Evolutionary conservation across 2,329 filamentous ascomycete species (phyloP), one percentile per base, ranked within the genome.

Genomic region (Cladophialophora yegresii): DNA sequence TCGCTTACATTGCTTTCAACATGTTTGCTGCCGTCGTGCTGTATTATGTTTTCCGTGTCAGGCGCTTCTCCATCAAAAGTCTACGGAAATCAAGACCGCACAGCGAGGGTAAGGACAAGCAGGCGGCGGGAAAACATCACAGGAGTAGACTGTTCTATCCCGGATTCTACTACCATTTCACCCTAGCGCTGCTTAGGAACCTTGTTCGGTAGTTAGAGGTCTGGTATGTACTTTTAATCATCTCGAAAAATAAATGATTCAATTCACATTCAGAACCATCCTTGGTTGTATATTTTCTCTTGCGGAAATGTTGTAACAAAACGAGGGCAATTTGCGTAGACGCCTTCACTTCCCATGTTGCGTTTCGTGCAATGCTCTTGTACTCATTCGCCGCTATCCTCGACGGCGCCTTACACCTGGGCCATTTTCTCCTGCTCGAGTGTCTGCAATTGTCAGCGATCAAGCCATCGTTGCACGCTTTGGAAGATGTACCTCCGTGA

Each of bases 1-100:
- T 83, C 78, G 82, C 79, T 0, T 89, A 84, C 65, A 80, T 87
- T 61, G 73, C 79, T 12, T 85, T 87, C 73, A 88, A 88, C 71
- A 74, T 86, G n/a, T 74, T 75, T 32, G 84, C 79, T 0, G 84
- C 85, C 0, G 73, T 88, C 49, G 73, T 78, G 2, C 72, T 87
- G 40, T 88, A 88, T 72, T 88, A 79, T 67, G 62, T 76, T 60
- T 75, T 78, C 67, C 72, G 77, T 1, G 75, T 79, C 40, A 75
- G 72, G 56, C 57, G 32, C 9, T 61, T 67, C 50, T 50, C 23
- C 6, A n/a, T 57, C 26, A 58, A 50, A 23, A 33, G 58, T 33
- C 33, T 63, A 7, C 49, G 54, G 71, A 78, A 77, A 71, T 73
- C 70, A 63, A 73, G 74, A 79, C 80, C 75, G 75, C 76, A 66